Evolutionary conservation across 768 basidiomycete genomes (phyloP).

Genomic region (Lentinus brumalis): DNA sequence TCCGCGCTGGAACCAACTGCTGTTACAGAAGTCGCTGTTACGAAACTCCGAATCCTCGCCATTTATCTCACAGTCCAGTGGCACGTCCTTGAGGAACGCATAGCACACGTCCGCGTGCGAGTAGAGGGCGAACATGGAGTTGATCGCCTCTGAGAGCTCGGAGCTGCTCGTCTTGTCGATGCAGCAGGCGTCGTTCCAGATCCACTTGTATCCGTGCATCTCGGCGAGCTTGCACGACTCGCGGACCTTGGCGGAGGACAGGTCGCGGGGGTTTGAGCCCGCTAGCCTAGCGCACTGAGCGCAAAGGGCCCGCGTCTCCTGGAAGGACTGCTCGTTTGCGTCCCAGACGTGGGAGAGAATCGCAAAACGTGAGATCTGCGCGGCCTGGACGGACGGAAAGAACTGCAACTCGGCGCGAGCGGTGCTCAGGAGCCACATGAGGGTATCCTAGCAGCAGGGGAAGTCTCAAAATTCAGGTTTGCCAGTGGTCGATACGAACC

Average conservation of each 20-base stretch:
- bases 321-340: not conserved
- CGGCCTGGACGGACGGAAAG: not conserved
- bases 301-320: not conserved
- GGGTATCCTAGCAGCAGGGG: too few species aligned
- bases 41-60: not conserved
- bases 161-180: slow-evolving; percentile 12
- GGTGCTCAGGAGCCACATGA: not conserved
- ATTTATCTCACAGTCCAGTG: not conserved
- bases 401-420: not conserved
- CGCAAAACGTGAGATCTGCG: not conserved
- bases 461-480: too few species aligned
- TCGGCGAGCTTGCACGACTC: not conserved
- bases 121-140: slow-evolving; percentile 9
- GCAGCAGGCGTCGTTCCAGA: slow-evolving; percentile 13
- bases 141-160: slow-evolving; percentile 12
- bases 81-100: slow-evolving; percentile 3
- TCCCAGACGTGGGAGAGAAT: not conserved
- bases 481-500: too few species aligned
- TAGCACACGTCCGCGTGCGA: not conserved
- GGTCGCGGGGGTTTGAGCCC: not conserved
- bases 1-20: not conserved
- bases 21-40: too few species aligned
- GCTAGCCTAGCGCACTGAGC: not conserved
- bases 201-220: slow-evolving; percentile 1
- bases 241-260: not conserved